phyloP scores from a whole-genome alignment of 768 basidiomycete genomes.

The Boletus rubroflammeus region DNA sequence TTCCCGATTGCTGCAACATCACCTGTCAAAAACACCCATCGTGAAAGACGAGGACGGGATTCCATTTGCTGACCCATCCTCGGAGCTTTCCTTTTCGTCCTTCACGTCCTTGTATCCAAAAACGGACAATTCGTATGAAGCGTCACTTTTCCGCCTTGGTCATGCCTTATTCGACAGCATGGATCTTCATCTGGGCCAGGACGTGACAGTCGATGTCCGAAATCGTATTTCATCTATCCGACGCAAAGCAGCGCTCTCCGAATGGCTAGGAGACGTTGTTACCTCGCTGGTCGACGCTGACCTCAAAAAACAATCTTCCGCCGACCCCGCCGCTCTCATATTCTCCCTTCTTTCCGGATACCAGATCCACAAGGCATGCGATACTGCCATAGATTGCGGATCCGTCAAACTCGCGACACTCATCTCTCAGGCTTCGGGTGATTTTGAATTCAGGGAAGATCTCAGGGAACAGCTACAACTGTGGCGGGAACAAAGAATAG shows the following conservation, averaged over 20 bases:
- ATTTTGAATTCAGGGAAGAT: conserved; percentile 69
- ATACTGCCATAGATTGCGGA: conserved; percentile 66
- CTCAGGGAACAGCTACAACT: conserved; percentile 70
- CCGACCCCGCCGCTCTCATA: conserved; percentile 47
- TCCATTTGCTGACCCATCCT: conserved; percentile 64
- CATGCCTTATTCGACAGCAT: conserved; percentile 85
- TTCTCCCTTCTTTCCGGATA: conserved; percentile 85
- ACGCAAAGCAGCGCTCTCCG: conserved; percentile 74
- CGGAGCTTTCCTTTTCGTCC: conserved; percentile 69
- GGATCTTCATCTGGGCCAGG: conserved; percentile 53
- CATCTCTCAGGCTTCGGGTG: conserved; percentile 81
- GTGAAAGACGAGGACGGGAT: conserved; percentile 63
- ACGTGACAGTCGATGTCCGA: conserved; percentile 57
- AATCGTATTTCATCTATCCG: conserved; percentile 60
- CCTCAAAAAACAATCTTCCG: conserved; percentile 46
- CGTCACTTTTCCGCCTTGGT: conserved; percentile 83
- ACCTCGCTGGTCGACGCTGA: conserved; percentile 69
- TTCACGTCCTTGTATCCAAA: conserved; percentile 69
- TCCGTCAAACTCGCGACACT: conserved; percentile 86
- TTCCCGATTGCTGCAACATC: conserved; percentile 68
- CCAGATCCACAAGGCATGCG: conserved; percentile 80
- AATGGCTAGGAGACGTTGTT: conserved; percentile 80
- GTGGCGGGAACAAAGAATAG: conserved; percentile 78
- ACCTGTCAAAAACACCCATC: conserved; percentile 71
- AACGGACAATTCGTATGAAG: conserved; percentile 70